Conservation (phyloP, 768 basidiomycete species). For the Tylopilus rubrobrunneus region DNA sequence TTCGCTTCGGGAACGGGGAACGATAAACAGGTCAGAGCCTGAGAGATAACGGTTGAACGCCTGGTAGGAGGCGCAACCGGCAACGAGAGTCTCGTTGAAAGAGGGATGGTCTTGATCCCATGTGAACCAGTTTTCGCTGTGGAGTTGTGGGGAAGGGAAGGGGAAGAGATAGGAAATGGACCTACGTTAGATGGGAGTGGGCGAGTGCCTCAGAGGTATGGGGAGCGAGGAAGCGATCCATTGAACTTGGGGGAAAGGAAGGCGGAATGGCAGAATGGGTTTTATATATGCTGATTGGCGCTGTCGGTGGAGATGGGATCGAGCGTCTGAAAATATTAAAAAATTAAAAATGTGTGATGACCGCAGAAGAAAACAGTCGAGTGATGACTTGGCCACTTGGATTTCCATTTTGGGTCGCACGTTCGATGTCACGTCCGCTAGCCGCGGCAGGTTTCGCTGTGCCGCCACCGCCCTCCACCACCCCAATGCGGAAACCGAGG, state of each 20-base stretch:
- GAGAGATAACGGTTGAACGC: conserved; percentile 71
- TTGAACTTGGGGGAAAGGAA: conserved; percentile 20
- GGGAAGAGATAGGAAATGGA: conserved; percentile 3
- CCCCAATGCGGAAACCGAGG: not conserved
- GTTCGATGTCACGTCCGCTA: conserved; percentile 12
- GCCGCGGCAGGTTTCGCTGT: too few relatives aligned
- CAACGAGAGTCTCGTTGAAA: conserved; percentile 69
- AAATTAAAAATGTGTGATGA: not conserved
- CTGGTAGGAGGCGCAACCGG: conserved; percentile 76
- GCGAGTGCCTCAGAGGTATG: conserved; percentile 72
- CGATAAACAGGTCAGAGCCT: conserved; percentile 67
- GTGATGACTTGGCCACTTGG: not conserved
- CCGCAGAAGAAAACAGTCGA: too few relatives aligned
- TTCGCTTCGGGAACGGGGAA: conserved; percentile 60
- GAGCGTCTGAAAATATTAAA: conserved; percentile 7
- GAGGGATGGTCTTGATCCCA: conserved; percentile 73
- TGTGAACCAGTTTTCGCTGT: conserved; percentile 60
- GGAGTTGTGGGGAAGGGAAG: conserved; percentile 15
- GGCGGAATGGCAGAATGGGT: not conserved
- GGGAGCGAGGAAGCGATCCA: conserved; percentile 73
- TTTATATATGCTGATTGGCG: conserved; percentile 12
- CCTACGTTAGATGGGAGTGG: conserved; percentile 63
- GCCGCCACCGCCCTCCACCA: not conserved
- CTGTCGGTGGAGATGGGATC: not conserved
- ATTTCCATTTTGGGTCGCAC: conserved; percentile 26